Evolutionary conservation across 2,329 filamentous ascomycete species (phyloP).

Genomic region (Colletotrichum melonis): DNA sequence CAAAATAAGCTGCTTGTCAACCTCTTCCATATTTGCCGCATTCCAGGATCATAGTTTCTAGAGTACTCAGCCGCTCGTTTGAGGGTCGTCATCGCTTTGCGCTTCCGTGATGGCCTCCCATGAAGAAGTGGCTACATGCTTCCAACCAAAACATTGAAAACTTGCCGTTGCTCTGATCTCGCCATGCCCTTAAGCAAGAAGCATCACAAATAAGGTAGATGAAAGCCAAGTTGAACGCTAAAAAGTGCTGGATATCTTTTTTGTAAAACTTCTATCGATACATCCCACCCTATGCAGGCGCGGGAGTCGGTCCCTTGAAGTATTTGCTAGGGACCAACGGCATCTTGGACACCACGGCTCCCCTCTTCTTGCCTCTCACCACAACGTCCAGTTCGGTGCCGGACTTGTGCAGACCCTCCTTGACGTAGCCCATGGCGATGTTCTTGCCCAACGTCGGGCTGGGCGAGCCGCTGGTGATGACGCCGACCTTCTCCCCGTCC

Average conservation of each 20-base stretch:
- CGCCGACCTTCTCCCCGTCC: slow-evolving; percentile 76
- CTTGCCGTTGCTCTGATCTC: background rate
- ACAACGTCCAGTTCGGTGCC: slow-evolving; percentile 84
- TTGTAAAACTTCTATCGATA: slow-evolving; percentile 24
- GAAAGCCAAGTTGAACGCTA: background rate
- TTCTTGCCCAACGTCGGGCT: slow-evolving; percentile 89
- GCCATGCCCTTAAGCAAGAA: background rate
- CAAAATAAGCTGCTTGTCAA: slow-evolving; percentile 24
- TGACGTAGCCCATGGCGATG: slow-evolving; percentile 95
- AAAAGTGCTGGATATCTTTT: slow-evolving; percentile 22
- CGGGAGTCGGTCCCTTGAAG: slow-evolving; percentile 59
- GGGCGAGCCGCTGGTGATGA: slow-evolving; percentile 89
- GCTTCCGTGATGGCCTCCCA: slow-evolving; percentile 53
- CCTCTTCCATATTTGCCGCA: slow-evolving; percentile 29
- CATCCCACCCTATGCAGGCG: slow-evolving; percentile 29
- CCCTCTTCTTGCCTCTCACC: slow-evolving; percentile 80
- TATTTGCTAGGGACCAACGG: slow-evolving; percentile 88
- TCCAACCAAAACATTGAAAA: slow-evolving; percentile 3
- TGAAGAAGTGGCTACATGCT: slow-evolving; percentile 39
- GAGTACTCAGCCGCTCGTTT: slow-evolving; percentile 37
- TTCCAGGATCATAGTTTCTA: slow-evolving; percentile 32
- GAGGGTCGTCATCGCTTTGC: slow-evolving; percentile 54
- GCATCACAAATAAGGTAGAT: background rate
- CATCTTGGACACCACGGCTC: slow-evolving; percentile 86
- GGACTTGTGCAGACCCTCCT: slow-evolving; percentile 83